phyloP scores from a whole-genome alignment of 805 yeast genomes.

The Helenozyma baotianmanensis region DNA sequence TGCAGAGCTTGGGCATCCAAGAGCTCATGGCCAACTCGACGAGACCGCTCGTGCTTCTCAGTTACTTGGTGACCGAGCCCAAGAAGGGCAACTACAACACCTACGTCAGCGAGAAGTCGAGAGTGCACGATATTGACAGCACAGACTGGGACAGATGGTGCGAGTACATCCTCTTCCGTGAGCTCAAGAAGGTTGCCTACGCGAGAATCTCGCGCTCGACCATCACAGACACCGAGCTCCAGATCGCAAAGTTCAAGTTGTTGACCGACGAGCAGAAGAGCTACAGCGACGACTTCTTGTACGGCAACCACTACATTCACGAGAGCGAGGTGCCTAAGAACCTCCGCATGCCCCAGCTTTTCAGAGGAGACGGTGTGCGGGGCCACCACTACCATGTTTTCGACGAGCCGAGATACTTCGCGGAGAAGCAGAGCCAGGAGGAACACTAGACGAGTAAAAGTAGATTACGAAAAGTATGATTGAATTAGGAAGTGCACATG shows the following conservation, averaged over 20 bases:
- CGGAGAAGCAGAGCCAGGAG: conserved; percentile 16
- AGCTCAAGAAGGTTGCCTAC: conserved; percentile 82
- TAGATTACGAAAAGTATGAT: neutral
- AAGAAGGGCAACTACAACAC: conserved; percentile 86
- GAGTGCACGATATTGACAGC: conserved; percentile 92
- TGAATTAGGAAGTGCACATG: neutral
- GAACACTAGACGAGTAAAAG: neutral
- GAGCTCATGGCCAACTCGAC: conserved; percentile 77
- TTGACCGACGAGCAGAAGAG: conserved; percentile 33
- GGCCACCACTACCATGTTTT: conserved; percentile 94
- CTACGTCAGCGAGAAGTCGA: conserved; percentile 75
- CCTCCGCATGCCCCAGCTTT: conserved; percentile 70
- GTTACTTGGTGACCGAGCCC: conserved; percentile 89
- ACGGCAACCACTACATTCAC: conserved; percentile 52
- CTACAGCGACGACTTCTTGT: conserved; percentile 35
- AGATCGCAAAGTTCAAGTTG: conserved; percentile 85
- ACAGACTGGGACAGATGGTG: conserved; percentile 98
- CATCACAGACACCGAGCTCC: conserved; percentile 95
- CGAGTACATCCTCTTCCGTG: conserved; percentile 87
- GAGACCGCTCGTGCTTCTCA: conserved; percentile 80
- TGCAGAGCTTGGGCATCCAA: conserved; percentile 74
- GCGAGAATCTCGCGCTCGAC: conserved; percentile 91
- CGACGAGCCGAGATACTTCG: conserved; percentile 85
- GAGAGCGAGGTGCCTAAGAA: conserved; percentile 56
- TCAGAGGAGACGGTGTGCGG: conserved; percentile 87